Conservation (phyloP, 1,139 yeast genomes). For the Yamadazyma taylorii region DNA sequence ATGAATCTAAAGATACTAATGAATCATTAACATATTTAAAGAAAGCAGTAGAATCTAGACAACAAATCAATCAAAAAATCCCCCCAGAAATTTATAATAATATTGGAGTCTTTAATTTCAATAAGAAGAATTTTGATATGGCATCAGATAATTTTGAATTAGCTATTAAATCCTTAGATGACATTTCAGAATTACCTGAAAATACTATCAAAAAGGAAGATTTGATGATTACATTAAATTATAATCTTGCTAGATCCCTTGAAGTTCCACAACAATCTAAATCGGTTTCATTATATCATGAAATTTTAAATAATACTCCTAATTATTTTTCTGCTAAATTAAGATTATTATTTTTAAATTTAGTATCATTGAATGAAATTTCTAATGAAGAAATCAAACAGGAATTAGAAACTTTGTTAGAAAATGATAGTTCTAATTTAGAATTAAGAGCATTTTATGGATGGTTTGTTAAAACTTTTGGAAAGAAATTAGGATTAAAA, state of each 20-base stretch:
- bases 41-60: constrained; percentile 56
- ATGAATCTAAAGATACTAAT: constrained; percentile 61
- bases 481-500: constrained; percentile 54
- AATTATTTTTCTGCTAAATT: constrained; percentile 75
- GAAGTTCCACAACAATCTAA: constrained; percentile 48
- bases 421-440: constrained; percentile 57
- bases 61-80: constrained; percentile 44
- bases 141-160: constrained; percentile 44
- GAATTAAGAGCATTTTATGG: constrained; percentile 91
- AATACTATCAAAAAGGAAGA: constrained; percentile 30
- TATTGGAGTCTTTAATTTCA: constrained; percentile 80
- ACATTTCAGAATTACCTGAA: constrained; percentile 19
- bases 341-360: constrained; percentile 59
- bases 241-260: constrained; percentile 62
- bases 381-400: constrained; percentile 46
- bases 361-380: constrained; percentile 29
- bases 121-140: constrained; percentile 55
- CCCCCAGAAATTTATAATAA: constrained; percentile 78
- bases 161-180: constrained; percentile 38
- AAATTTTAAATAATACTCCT: constrained; percentile 60
- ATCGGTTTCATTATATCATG: constrained; percentile 54
- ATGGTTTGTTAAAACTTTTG: constrained; percentile 73
- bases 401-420: constrained; percentile 56
- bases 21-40: constrained; percentile 58
- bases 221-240: constrained; percentile 51